phyloP scores from a whole-genome alignment of 495 filamentous ascomycete species.

The Penicillium goetzii region DNA sequence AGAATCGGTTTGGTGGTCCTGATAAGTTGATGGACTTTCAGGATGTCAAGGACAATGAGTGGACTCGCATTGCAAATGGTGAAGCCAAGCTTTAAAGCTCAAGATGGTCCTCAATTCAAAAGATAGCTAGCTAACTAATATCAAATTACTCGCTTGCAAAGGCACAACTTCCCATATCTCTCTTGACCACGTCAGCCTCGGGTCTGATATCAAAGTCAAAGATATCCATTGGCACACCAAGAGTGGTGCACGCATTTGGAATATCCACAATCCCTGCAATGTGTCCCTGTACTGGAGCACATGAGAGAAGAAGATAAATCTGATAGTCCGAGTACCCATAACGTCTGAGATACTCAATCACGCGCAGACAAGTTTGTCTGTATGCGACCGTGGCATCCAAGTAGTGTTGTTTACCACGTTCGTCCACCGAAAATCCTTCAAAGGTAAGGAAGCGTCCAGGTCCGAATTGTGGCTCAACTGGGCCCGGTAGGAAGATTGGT shows the following conservation, averaged over 20 bases:
- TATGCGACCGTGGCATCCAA: constrained; percentile 93
- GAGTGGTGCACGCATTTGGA: constrained; percentile 82
- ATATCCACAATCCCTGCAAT: constrained; percentile 94
- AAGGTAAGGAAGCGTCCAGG: constrained; percentile 87
- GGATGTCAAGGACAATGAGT: constrained; percentile 41
- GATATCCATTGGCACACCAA: constrained; percentile 92
- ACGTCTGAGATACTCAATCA: constrained; percentile 84
- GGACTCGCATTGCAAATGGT: constrained; percentile 31
- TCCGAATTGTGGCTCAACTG: constrained; percentile 89
- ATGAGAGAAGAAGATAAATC: constrained; percentile 85
- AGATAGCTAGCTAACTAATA: background rate
- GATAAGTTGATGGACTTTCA: constrained; percentile 53
- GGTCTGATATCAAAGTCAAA: constrained; percentile 94
- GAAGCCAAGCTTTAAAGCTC: background rate
- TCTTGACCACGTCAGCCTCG: constrained; percentile 59
- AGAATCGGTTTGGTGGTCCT: constrained; percentile 51
- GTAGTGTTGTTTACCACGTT: constrained; percentile 90
- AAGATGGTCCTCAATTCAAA: background rate
- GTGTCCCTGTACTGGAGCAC: constrained; percentile 90
- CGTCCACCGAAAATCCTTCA: constrained; percentile 92
- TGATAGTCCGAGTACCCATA: constrained; percentile 83
- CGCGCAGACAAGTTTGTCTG: constrained; percentile 78
- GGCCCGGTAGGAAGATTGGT: constrained; percentile 87
- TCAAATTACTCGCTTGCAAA: constrained; percentile 57
- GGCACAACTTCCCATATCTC: constrained; percentile 79